phyloP scores from a whole-genome alignment of 768 basidiomycete species.

The Kwoniella sp. region DNA sequence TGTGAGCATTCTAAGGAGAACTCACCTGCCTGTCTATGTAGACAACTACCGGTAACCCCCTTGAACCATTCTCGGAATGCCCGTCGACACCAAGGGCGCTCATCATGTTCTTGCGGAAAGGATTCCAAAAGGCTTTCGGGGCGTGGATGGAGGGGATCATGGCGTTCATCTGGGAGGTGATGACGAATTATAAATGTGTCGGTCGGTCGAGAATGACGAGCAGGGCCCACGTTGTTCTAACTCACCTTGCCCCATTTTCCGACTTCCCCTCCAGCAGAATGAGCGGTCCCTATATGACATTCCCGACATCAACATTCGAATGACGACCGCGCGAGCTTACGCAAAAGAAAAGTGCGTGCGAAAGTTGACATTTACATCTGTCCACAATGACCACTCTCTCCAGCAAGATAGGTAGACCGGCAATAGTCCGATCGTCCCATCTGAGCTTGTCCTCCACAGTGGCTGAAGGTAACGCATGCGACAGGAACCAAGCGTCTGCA shows the following conservation, averaged over 20 bases:
- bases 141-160: conserved; percentile 24
- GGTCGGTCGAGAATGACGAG: background rate
- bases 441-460: conserved; percentile 45
- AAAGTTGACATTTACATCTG: conserved; percentile 35
- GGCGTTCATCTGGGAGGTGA: conserved; percentile 38
- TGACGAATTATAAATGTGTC: background rate
- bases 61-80: conserved; percentile 19
- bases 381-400: conserved; percentile 53
- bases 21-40: conserved; percentile 51
- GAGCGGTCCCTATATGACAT: conserved; percentile 35
- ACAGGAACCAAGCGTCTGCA: conserved; percentile 51
- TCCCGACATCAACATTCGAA: background rate
- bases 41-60: conserved; percentile 49
- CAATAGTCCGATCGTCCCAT: conserved; percentile 36
- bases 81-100: conserved; percentile 38
- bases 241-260: conserved; percentile 51
- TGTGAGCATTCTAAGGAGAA: background rate
- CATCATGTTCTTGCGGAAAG: conserved; percentile 34
- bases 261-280: conserved; percentile 39
- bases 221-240: background rate
- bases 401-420: conserved; percentile 41
- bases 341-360: too few species aligned
- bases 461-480: conserved; percentile 39
- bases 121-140: conserved; percentile 31
- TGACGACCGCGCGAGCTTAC: background rate